These are phyloP conservation scores for Isatis lusitanica DNA, from an alignment of 441 rosid species.

Conservation along the genomic window DNA sequence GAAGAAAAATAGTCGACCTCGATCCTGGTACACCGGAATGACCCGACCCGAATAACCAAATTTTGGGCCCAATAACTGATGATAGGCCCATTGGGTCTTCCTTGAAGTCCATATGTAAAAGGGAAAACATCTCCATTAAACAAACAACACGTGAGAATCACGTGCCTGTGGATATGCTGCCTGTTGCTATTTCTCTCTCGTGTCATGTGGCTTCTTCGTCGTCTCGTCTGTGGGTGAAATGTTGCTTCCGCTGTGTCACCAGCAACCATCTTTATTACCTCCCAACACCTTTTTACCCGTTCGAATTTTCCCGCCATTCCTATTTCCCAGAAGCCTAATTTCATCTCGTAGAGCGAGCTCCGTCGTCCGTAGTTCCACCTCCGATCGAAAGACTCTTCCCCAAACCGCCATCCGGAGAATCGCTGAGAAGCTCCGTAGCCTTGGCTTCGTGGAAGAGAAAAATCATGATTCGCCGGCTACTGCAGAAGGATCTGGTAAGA, in stretches of 20 bases:
- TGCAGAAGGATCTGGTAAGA: not conserved
- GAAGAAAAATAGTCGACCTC: not conserved
- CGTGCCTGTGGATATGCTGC: conserved; percentile 17
- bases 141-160: not conserved
- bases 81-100: conserved; percentile 14
- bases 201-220: no score
- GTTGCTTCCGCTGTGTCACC: conserved; percentile 46
- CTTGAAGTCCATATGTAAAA: not conserved
- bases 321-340: conserved; percentile 35
- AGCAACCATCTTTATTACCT: conserved; percentile 29
- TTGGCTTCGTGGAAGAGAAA: conserved; percentile 60
- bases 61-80: not conserved
- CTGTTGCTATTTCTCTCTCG: no score
- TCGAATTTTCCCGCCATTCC: conserved; percentile 33
- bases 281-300: conserved; percentile 35
- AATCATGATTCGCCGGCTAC: not conserved
- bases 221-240: conserved; percentile 34
- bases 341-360: conserved; percentile 27
- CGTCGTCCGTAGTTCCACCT: conserved; percentile 41
- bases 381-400: conserved; percentile 48
- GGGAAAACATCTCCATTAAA: no score
- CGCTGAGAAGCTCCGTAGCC: conserved; percentile 90
- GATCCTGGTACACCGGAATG: not conserved
- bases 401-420: conserved; percentile 81
- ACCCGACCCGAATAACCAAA: conserved; percentile 14